A percentile compares a stretch with the other conserved stretches of the same genome.
These are phyloP conservation scores for Pyrus betulifolia DNA, from an alignment of 306 rosid species.

Conservation along the genomic window DNA sequence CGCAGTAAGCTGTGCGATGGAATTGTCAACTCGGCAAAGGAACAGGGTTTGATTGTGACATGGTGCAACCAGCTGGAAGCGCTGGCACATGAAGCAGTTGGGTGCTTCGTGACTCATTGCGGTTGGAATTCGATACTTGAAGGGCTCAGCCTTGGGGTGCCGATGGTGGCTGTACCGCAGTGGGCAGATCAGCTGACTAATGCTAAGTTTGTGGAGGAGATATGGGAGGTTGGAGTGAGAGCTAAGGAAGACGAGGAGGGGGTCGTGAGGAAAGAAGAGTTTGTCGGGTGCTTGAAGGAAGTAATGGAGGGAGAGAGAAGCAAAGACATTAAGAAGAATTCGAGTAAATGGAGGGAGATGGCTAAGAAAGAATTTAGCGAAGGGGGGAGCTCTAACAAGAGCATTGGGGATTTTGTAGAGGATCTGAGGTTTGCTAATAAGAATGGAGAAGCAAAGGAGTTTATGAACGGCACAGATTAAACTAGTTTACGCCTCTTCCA, in stretches of 20 bases:
- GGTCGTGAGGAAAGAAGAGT: conserved; percentile 38
- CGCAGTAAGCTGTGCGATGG: conserved; percentile 24
- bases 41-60: conserved; percentile 30
- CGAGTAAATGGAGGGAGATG: conserved; percentile 34
- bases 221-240: conserved; percentile 58
- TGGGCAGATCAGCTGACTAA: conserved; percentile 62
- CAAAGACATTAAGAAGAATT: conserved; percentile 31
- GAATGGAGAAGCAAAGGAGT: conserved; percentile 7
- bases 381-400: conserved; percentile 44
- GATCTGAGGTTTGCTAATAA: conserved; percentile 17
- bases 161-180: conserved; percentile 56
- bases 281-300: conserved; percentile 32
- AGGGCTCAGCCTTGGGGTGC: conserved; percentile 55
- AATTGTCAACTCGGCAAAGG: conserved; percentile 17
- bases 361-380: conserved; percentile 40
- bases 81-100: conserved; percentile 39
- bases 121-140: conserved; percentile 73
- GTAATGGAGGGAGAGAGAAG: conserved; percentile 50
- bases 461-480: not conserved
- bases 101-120: conserved; percentile 57
- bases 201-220: conserved; percentile 50
- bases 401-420: conserved; percentile 33
- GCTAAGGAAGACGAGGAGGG: conserved; percentile 50
- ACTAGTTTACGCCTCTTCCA: not conserved
- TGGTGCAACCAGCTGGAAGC: conserved; percentile 65